These are phyloP conservation scores for Trichoderma lentiforme DNA, from an alignment of 2,329 filamentous ascomycete species.

Conservation along the genomic window DNA sequence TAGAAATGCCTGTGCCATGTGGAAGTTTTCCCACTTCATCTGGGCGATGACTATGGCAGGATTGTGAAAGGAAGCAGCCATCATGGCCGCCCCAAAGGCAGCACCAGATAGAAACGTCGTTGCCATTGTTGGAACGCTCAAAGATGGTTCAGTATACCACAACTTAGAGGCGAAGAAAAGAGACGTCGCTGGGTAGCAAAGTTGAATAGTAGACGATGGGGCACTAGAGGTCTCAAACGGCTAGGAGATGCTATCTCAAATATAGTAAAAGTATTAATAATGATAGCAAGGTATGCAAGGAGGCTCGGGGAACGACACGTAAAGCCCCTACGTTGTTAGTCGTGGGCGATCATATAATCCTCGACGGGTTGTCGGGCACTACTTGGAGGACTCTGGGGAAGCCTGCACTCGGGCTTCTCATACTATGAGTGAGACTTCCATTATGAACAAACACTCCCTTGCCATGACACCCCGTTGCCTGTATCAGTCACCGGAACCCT, in stretches of 20 bases:
- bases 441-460: background rate
- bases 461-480: background rate
- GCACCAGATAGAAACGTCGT: constrained; percentile 47
- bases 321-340: background rate
- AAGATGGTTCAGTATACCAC: background rate
- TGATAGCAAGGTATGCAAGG: background rate
- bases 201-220: background rate
- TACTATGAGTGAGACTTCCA: background rate
- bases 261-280: background rate
- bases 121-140: constrained; percentile 23
- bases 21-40: constrained; percentile 58
- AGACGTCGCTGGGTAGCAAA: background rate
- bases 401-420: background rate
- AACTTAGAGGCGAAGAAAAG: background rate
- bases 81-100: constrained; percentile 60
- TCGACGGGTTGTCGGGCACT: constrained; percentile 6
- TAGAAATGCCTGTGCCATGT: constrained; percentile 64
- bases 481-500: background rate
- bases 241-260: background rate
- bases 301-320: background rate
- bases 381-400: background rate
- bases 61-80: constrained; percentile 57
- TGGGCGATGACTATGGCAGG: constrained; percentile 60
- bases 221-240: background rate
- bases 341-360: background rate